Evolutionary conservation across 225 moss, liverwort and hornwort genomes (phyloP), one percentile per base, ranked within the genome.

Genomic region (Climacium dendroides): DNA sequence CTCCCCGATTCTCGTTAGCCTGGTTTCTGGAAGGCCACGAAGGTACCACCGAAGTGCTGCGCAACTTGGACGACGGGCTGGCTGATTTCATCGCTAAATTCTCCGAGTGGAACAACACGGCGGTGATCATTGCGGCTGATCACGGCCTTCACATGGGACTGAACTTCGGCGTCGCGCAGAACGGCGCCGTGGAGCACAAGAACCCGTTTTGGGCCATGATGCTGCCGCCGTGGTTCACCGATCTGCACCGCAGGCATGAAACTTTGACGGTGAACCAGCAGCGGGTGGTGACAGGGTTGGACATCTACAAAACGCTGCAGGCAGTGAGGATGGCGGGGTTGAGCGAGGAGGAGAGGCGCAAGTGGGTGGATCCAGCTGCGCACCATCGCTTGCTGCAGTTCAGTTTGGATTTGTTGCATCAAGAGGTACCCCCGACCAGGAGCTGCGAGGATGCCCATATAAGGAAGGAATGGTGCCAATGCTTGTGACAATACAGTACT

Each of bases 61-160:
- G 83, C 47, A 84, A 89, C 69, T 28, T 92, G 65, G 93, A 94
- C 85, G 88, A 85, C 63, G 92, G 83, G 28, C 79, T 94, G 32
- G 87, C 78, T 19, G 82, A 69, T 12, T 91, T 91, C 6, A 9
- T 94, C 3, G 23, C 62, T 1, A 73, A 85, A 4, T 59, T 91
- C 37, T 48, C 58, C 58, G 89, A 91, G 18, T 94, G 93, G 93
- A 94, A 94, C 80, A 78, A 78, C 61, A 92, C 93, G n/a, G 93
- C 91, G 24, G 32, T 94, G 53, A 78, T 94, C 65, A 90, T 94
- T 29, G 92, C 92, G 6, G 91, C 93, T 10, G 93, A 94, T 54
- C 93, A 94, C 61, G 93, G 93, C 67, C 61, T 94, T 59, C 93
- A 94, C 87, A 94, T 94, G 93, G 93, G 93, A 14, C 82, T 94